Percentiles rank a stretch among this genome's conserved stretches.
Evolutionary conservation across 768 basidiomycete genomes (phyloP).

Genomic region (Guyanaporus albipodus): DNA sequence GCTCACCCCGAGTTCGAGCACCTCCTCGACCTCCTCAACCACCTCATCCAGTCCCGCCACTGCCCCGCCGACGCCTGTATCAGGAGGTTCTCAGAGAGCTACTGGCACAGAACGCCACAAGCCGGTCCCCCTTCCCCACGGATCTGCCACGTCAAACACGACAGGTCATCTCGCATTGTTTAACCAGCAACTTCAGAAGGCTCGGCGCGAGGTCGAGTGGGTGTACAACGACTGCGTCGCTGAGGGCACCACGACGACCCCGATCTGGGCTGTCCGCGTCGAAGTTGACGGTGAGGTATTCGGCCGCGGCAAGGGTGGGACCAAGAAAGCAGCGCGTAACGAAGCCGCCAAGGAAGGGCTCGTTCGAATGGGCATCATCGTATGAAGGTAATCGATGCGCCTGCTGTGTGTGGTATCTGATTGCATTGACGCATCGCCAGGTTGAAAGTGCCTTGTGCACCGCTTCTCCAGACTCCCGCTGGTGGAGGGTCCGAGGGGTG

Average conservation of each 20-base stretch:
- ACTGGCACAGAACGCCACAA: too few relatives aligned
- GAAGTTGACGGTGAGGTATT: slow-evolving; percentile 56
- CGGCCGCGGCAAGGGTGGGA: slow-evolving; percentile 64
- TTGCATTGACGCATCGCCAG: background rate
- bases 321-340: slow-evolving; percentile 77
- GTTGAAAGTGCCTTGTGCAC: slow-evolving; percentile 37
- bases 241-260: slow-evolving; percentile 58
- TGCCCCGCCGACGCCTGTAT: too few relatives aligned
- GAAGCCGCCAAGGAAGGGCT: slow-evolving; percentile 79
- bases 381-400: too few relatives aligned
- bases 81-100: too few relatives aligned
- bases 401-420: too few relatives aligned
- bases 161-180: slow-evolving; percentile 74
- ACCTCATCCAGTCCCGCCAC: too few relatives aligned
- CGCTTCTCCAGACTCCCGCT: slow-evolving; percentile 56
- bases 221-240: slow-evolving; percentile 48
- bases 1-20: too few relatives aligned
- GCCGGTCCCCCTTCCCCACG: slow-evolving; percentile 14
- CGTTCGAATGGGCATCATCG: slow-evolving; percentile 51
- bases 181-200: slow-evolving; percentile 71
- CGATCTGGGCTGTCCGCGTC: slow-evolving; percentile 69
- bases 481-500: slow-evolving; percentile 31
- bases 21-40: too few relatives aligned
- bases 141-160: slow-evolving; percentile 28
- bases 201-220: slow-evolving; percentile 63